Evolutionary conservation across 108 stramenopile genomes (phyloP).

Genomic region (Cylindrotheca closterium): DNA sequence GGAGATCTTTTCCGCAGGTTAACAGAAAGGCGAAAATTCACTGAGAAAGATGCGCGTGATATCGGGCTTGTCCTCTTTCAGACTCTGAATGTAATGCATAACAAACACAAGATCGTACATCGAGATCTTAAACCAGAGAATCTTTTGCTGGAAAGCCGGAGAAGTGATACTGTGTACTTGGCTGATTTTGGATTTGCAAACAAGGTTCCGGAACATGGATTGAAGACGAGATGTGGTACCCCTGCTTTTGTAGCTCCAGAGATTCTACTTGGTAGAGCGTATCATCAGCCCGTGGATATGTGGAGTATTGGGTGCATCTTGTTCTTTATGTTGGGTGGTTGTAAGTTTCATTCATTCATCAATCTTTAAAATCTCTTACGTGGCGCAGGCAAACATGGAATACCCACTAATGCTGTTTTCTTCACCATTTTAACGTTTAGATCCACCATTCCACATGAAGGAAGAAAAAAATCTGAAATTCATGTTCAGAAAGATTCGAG

Average conservation of each 20-base stretch:
- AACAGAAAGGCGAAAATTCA: slow-evolving; percentile 66
- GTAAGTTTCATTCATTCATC: slow-evolving; percentile 59
- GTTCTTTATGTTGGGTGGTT: slow-evolving; percentile 85
- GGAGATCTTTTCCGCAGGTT: slow-evolving; percentile 94
- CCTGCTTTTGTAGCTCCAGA: slow-evolving; percentile 95
- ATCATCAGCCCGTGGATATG: slow-evolving; percentile 84
- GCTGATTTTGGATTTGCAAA: slow-evolving; percentile 96
- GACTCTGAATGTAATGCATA: slow-evolving; percentile 78
- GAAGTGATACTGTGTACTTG: slow-evolving; percentile 47
- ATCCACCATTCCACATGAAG: slow-evolving; percentile 48
- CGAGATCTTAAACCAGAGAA: slow-evolving; percentile 91
- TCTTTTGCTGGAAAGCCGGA: slow-evolving; percentile 64
- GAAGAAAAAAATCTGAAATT: slow-evolving; percentile 53
- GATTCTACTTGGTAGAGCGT: slow-evolving; percentile 55
- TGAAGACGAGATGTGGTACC: slow-evolving; percentile 86
- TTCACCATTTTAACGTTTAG: neutral
- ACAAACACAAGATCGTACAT: slow-evolving; percentile 75
- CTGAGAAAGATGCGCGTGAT: slow-evolving; percentile 85
- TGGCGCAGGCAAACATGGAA: neutral
- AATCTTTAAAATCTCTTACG: too few species aligned
- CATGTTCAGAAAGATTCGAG: slow-evolving; percentile 61
- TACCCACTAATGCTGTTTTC: neutral
- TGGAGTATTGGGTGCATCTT: slow-evolving; percentile 92
- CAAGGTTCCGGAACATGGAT: slow-evolving; percentile 46
- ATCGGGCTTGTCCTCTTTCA: slow-evolving; percentile 58